These are phyloP conservation scores for Ilyonectria destructans DNA, from an alignment of 2,329 filamentous ascomycete genomes.

Conservation along the genomic window DNA sequence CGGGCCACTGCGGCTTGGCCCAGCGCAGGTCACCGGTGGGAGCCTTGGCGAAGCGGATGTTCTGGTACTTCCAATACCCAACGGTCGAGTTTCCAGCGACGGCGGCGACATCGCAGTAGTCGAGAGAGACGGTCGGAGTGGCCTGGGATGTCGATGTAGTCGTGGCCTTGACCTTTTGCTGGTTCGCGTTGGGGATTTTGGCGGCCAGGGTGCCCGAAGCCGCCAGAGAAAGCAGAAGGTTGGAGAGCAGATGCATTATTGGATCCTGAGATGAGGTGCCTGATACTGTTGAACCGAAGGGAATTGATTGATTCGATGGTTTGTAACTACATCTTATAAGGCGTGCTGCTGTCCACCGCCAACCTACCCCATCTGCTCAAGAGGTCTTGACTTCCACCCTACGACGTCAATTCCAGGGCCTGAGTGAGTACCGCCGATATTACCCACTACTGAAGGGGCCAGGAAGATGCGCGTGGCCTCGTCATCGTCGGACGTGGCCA, in stretches of 20 bases:
- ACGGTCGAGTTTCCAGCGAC: constrained; percentile 17
- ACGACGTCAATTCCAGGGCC: background rate
- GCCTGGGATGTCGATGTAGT: constrained; percentile 7
- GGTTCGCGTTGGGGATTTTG: background rate
- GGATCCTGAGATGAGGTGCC: background rate
- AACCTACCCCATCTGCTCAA: background rate
- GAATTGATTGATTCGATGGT: background rate
- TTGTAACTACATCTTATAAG: background rate
- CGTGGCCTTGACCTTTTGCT: constrained; percentile 15
- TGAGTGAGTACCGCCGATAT: background rate
- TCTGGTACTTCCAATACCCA: constrained; percentile 27
- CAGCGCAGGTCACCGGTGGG: constrained; percentile 20
- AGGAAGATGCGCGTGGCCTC: background rate
- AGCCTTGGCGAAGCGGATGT: constrained; percentile 24
- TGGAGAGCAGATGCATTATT: constrained; percentile 18
- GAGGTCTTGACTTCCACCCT: background rate
- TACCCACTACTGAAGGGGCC: background rate
- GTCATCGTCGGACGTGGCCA: background rate
- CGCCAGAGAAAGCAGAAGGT: constrained; percentile 13
- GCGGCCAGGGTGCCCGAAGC: constrained; percentile 19
- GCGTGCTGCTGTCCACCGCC: background rate
- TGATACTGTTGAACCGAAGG: background rate
- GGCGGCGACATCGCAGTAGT: constrained; percentile 18
- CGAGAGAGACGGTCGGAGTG: constrained; percentile 14
- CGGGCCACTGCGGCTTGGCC: constrained; percentile 21